A percentile compares a stretch with the other conserved stretches of the same genome.
phyloP scores from a whole-genome alignment of 2,329 filamentous ascomycete species.

The Diplodia seriata region DNA sequence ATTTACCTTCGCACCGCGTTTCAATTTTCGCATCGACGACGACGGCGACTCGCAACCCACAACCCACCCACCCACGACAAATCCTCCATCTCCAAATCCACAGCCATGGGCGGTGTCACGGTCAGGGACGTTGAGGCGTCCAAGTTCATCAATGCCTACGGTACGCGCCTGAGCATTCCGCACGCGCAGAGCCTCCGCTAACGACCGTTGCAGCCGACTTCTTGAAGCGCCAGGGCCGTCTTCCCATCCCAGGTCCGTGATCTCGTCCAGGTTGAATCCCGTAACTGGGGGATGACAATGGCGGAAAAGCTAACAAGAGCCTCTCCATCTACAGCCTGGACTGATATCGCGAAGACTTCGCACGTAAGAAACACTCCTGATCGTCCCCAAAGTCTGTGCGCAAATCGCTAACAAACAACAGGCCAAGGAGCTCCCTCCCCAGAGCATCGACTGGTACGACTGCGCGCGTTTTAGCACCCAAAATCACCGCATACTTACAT shows the following conservation, averaged over 20 bases:
- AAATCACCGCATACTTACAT: neutral
- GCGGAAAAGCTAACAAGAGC: conserved; percentile 49
- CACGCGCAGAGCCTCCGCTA: neutral
- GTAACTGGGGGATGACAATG: conserved; percentile 56
- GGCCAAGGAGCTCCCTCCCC: conserved; percentile 96
- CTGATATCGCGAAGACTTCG: conserved; percentile 96
- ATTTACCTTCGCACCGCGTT: conserved; percentile 3
- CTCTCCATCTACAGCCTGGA: conserved; percentile 77
- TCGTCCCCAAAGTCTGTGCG: neutral
- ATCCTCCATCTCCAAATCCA: conserved; percentile 62
- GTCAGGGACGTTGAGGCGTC: conserved; percentile 90
- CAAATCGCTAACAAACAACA: conserved; percentile 48
- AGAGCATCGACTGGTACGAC: conserved; percentile 97
- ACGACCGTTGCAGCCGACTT: conserved; percentile 65
- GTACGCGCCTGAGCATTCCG: neutral
- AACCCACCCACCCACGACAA: conserved; percentile 38
- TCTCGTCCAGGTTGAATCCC: conserved; percentile 60
- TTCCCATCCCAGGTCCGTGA: conserved; percentile 82
- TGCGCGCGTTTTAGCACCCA: neutral
- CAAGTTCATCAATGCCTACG: conserved; percentile 86
- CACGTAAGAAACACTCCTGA: conserved; percentile 31
- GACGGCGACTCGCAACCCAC: conserved; percentile 23
- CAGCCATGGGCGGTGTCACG: conserved; percentile 74
- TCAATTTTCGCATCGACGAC: conserved; percentile 26
- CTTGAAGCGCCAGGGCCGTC: conserved; percentile 93